Base-by-base conservation (phyloP, 352 stramenopile genomes). In the Globisporangium nodosum region DNA sequence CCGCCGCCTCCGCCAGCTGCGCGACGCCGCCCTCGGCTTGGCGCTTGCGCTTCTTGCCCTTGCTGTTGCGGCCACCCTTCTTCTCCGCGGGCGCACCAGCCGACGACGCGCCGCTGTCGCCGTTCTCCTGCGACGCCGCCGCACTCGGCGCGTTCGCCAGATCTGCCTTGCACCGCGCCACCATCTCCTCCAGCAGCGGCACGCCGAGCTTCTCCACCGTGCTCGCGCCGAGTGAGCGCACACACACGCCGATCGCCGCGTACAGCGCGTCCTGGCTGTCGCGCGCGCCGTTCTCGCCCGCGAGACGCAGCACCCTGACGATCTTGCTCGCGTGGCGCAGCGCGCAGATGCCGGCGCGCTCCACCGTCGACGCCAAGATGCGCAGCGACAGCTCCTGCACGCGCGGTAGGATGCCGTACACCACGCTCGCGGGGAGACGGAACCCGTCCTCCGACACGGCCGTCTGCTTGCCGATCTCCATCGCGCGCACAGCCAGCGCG, bases 41-140 rank as follows among this genome's bases (percentile, higher is more conserved):
- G 39, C 85, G 85, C 69, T 92, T 92, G 52, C 85, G 82, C 66
- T 94, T 94, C 70, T 94, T 94, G 61, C 78, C 85, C 60, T 92
- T 94, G 27, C 49, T 69, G 50, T 58, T 54, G 15, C 42, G 20
- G 40, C 64, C 57, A 15, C 53, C 21, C 40, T 59, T 59, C 37
- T 62, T 65, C 31, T 66, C 61, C 0, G 58, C 50, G 11, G 58
- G n/a, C 3, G 50, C 45, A 7, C 20, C 20, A 2, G 15, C 15
- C 5, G 18, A 40, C 3, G 47, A 42, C 47, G 65, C 64, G 5
- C 62, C 68, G 18, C 68, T 54, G 21, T 66, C 53, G 39, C 51
- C 54, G 2, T 55, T 37, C 33, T 37, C 33, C 33, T 37, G 33
- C 5, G 24, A 27, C 24, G 33, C 33, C 33, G 33, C 33, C 33